Conservation (phyloP, 768 basidiomycete genomes). For the Pleurotus cornucopiae region DNA sequence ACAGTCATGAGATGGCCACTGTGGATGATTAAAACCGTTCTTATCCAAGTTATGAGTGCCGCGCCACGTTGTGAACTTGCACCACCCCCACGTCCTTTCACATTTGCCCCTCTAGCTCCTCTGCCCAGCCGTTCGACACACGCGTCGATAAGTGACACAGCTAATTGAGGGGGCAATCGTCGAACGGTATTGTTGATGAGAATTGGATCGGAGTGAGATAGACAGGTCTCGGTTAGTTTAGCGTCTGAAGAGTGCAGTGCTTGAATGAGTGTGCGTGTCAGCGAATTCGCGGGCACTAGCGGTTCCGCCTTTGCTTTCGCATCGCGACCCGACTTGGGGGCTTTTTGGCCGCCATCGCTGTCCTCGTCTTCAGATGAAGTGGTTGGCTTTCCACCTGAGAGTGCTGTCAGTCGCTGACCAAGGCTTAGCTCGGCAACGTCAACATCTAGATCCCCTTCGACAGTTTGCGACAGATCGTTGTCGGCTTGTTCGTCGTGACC, state of each 20-base stretch:
- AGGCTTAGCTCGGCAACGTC: slow-evolving; percentile 89
- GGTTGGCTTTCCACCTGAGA: slow-evolving; percentile 47
- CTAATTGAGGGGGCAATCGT: slow-evolving; percentile 80
- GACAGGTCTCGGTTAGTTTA: slow-evolving; percentile 79
- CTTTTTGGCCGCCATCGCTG: slow-evolving; percentile 17
- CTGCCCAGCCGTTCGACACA: slow-evolving; percentile 87
- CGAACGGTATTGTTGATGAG: slow-evolving; percentile 86
- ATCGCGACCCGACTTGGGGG: slow-evolving; percentile 12
- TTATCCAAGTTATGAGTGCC: slow-evolving; percentile 72
- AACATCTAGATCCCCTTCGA: slow-evolving; percentile 73
- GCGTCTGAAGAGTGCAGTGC: slow-evolving; percentile 94
- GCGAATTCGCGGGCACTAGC: slow-evolving; percentile 74
- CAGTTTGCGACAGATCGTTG: slow-evolving; percentile 41
- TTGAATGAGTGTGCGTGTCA: slow-evolving; percentile 93
- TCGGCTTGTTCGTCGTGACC: slow-evolving; percentile 57
- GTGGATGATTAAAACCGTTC: slow-evolving; percentile 79
- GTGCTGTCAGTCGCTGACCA: slow-evolving; percentile 81
- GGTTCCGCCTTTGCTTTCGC: slow-evolving; percentile 26
- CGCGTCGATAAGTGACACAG: slow-evolving; percentile 79
- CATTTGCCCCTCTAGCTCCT: slow-evolving; percentile 63
- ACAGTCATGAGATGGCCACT: slow-evolving; percentile 94
- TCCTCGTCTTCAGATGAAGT: slow-evolving; percentile 45
- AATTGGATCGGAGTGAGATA: slow-evolving; percentile 74
- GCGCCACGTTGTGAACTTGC: slow-evolving; percentile 76
- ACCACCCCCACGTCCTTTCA: slow-evolving; percentile 76